phyloP scores from a whole-genome alignment of 768 basidiomycete genomes.

The Suillus fuscotomentosus region DNA sequence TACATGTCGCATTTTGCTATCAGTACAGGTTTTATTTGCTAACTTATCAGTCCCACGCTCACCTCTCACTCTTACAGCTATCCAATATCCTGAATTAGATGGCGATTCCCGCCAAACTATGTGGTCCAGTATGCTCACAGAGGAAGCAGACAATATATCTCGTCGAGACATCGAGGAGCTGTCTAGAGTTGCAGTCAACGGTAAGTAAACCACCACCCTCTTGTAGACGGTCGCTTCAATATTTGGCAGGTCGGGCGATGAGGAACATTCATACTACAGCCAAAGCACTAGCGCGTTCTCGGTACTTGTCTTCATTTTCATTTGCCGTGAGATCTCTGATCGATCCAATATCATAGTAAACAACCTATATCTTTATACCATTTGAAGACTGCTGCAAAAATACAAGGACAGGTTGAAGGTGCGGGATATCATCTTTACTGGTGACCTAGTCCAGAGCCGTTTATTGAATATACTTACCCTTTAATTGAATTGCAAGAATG shows the following conservation, averaged over 20 bases:
- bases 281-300: not conserved
- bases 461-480: not conserved
- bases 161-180: conserved; percentile 1
- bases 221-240: not conserved
- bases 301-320: not conserved
- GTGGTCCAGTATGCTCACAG: conserved; percentile 1
- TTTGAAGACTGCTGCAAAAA: not conserved
- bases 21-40: not conserved
- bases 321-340: not conserved
- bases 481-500: not conserved
- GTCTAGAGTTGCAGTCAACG: not conserved
- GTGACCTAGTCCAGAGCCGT: not conserved
- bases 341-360: not conserved
- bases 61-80: not conserved
- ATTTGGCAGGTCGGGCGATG: conserved; percentile 1
- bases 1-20: conserved; percentile 1
- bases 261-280: not conserved
- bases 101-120: not conserved
- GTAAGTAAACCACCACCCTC: not conserved
- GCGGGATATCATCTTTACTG: conserved; percentile 5
- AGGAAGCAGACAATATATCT: not conserved
- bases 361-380: not conserved
- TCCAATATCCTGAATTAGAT: conserved; percentile 1
- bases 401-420: not conserved
- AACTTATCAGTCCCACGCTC: not conserved